A percentile compares a stretch with the other conserved stretches of the same genome.
These are phyloP conservation scores for Pseudonectria foliicola DNA, from an alignment of 2,329 filamentous ascomycete genomes.

Conservation along the genomic window DNA sequence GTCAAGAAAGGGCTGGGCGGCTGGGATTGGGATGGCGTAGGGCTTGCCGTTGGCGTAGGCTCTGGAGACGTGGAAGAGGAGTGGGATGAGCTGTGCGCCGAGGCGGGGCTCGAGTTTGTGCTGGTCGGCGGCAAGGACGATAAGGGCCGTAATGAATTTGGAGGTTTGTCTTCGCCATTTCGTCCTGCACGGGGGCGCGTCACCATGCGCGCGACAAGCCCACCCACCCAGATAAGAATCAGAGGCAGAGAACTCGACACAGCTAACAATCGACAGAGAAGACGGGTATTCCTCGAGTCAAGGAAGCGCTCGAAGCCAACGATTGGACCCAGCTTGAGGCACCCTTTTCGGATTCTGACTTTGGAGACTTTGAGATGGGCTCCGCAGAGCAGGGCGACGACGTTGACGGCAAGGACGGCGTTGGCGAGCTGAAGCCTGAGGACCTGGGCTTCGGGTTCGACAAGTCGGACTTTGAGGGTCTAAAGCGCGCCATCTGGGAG, in stretches of 20 bases:
- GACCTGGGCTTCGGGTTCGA: constrained; percentile 47
- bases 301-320: constrained; percentile 58
- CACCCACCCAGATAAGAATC: too few species aligned
- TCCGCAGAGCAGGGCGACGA: constrained; percentile 24
- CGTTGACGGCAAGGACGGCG: constrained; percentile 23
- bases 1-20: constrained; percentile 51
- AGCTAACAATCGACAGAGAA: constrained; percentile 39
- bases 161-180: constrained; percentile 37
- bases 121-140: constrained; percentile 37
- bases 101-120: constrained; percentile 56
- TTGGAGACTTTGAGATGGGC: constrained; percentile 27
- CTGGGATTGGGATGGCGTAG: constrained; percentile 58
- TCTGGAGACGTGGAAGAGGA: constrained; percentile 40
- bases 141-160: constrained; percentile 47
- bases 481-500: constrained; percentile 46
- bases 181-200: too few species aligned
- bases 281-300: constrained; percentile 49
- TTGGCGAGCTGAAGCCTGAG: constrained; percentile 36
- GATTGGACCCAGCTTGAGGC: constrained; percentile 46
- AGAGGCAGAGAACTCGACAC: background rate
- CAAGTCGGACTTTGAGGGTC: constrained; percentile 43
- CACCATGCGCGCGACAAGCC: too few species aligned
- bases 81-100: constrained; percentile 55
- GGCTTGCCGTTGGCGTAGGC: constrained; percentile 51
- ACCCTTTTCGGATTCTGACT: constrained; percentile 21